Conservation (phyloP, 768 basidiomycete genomes). For the Chalciporus piperatus region DNA sequence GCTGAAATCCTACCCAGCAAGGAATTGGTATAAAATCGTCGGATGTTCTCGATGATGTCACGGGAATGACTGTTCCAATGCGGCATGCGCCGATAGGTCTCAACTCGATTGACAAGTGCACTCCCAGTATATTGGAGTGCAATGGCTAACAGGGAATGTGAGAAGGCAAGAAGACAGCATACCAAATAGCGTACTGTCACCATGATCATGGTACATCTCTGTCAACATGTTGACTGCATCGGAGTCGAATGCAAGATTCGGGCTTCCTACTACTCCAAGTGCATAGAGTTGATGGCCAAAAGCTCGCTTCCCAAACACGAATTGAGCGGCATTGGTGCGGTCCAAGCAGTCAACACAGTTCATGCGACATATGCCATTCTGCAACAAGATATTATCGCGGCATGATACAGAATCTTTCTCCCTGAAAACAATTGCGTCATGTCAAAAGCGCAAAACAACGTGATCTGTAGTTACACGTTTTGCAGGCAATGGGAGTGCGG, state of each 20-base stretch:
- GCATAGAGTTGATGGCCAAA: conserved; percentile 95
- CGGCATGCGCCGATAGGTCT: conserved; percentile 92
- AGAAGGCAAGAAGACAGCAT: background rate
- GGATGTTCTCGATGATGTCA: conserved; percentile 93
- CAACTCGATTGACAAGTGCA: conserved; percentile 92
- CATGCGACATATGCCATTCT: conserved; percentile 88
- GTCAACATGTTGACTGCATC: conserved; percentile 96
- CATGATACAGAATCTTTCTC: conserved; percentile 38
- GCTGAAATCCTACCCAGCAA: conserved; percentile 57
- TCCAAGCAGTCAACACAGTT: conserved; percentile 98
- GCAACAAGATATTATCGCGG: conserved; percentile 71
- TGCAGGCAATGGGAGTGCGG: conserved; percentile 71
- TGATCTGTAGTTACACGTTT: conserved; percentile 33
- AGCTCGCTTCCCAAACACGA: conserved; percentile 93
- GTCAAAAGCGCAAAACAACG: background rate
- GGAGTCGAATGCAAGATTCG: conserved; percentile 86
- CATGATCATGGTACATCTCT: conserved; percentile 98
- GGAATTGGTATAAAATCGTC: conserved; percentile 93
- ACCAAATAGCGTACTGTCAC: conserved; percentile 66
- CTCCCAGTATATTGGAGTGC: conserved; percentile 97
- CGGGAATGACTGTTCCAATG: conserved; percentile 98
- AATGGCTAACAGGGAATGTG: conserved; percentile 53
- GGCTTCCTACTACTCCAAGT: conserved; percentile 82
- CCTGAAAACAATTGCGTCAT: background rate
- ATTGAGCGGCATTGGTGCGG: conserved; percentile 94